Percentiles rank a stretch among this genome's conserved stretches.
phyloP scores from a whole-genome alignment of 495 filamentous ascomycete species.

The Lophiostoma macrostomum region DNA sequence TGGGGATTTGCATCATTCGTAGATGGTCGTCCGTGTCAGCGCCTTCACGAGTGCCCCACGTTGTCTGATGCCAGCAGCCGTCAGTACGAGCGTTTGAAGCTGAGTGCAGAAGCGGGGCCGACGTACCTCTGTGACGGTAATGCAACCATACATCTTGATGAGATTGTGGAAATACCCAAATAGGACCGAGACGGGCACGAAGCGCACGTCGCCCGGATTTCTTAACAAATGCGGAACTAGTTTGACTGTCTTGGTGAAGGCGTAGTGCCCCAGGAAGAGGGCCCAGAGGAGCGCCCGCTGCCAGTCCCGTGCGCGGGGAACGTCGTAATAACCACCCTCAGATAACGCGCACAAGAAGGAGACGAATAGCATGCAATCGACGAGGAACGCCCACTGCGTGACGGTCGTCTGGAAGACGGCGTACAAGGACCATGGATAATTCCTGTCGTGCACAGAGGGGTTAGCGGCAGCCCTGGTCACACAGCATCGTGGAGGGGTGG shows the following conservation, averaged over 20 bases:
- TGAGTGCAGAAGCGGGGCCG: constrained; percentile 2
- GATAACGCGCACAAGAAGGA: constrained; percentile 25
- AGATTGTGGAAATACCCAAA: constrained; percentile 62
- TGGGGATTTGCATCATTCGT: constrained; percentile 29
- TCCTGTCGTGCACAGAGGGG: constrained; percentile 30
- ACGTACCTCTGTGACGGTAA: constrained; percentile 50
- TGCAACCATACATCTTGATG: constrained; percentile 60
- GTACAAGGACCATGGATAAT: constrained; percentile 61
- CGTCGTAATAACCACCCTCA: constrained; percentile 34
- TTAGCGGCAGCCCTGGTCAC: constrained; percentile 6
- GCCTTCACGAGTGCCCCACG: constrained; percentile 67
- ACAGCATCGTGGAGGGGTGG: constrained; percentile 5
- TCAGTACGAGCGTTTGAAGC: background rate
- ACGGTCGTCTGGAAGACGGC: constrained; percentile 59
- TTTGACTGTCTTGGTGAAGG: constrained; percentile 60
- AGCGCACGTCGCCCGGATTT: constrained; percentile 54
- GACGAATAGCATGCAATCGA: constrained; percentile 51
- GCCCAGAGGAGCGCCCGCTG: constrained; percentile 20
- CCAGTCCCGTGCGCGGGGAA: background rate
- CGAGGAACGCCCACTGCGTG: constrained; percentile 57
- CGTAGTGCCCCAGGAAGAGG: constrained; percentile 36
- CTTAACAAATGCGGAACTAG: constrained; percentile 56
- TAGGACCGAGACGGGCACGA: constrained; percentile 53
- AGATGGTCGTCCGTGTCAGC: constrained; percentile 56
- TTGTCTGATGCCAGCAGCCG: constrained; percentile 48